Conservation (phyloP, 2,329 filamentous ascomycete species). For the Corniculantispora saksenae region DNA sequence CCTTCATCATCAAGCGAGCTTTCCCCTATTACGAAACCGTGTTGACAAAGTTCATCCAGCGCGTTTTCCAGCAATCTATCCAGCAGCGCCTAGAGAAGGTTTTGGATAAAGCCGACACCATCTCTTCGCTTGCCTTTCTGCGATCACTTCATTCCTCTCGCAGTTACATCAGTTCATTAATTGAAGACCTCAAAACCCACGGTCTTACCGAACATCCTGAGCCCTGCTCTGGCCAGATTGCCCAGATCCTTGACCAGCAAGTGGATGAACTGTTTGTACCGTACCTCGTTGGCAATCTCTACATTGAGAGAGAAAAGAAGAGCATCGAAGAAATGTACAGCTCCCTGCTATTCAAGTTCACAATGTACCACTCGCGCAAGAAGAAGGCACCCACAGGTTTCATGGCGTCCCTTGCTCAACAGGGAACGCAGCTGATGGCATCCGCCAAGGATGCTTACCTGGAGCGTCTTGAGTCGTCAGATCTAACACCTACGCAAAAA, state of each 20-base stretch:
- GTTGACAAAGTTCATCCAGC: slow-evolving; percentile 86
- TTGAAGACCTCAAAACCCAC: slow-evolving; percentile 92
- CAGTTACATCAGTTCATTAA: slow-evolving; percentile 80
- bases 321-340: slow-evolving; percentile 81
- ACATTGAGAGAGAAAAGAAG: slow-evolving; percentile 68
- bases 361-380: slow-evolving; percentile 84
- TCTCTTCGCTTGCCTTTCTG: slow-evolving; percentile 89
- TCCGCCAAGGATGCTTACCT: slow-evolving; percentile 91
- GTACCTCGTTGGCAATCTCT: slow-evolving; percentile 68
- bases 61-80: slow-evolving; percentile 96
- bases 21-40: slow-evolving; percentile 97
- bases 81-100: slow-evolving; percentile 96
- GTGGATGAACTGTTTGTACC: slow-evolving; percentile 77
- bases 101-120: slow-evolving; percentile 86
- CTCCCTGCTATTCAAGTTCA: slow-evolving; percentile 93
- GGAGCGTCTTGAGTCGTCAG: slow-evolving; percentile 82
- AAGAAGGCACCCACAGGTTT: slow-evolving; percentile 91
- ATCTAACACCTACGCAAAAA: slow-evolving; percentile 85
- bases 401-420: slow-evolving; percentile 87
- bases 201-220: slow-evolving; percentile 95
- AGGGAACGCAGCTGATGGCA: slow-evolving; percentile 83
- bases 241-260: slow-evolving; percentile 72
- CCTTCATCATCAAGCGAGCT: slow-evolving; percentile 91
- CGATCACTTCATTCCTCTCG: slow-evolving; percentile 88
- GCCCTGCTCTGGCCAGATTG: slow-evolving; percentile 81